Evolutionary conservation across 108 stramenopile species (phyloP), one percentile per base, ranked within the genome.

Genomic region (Cyclotella choctawhatcheeana): DNA sequence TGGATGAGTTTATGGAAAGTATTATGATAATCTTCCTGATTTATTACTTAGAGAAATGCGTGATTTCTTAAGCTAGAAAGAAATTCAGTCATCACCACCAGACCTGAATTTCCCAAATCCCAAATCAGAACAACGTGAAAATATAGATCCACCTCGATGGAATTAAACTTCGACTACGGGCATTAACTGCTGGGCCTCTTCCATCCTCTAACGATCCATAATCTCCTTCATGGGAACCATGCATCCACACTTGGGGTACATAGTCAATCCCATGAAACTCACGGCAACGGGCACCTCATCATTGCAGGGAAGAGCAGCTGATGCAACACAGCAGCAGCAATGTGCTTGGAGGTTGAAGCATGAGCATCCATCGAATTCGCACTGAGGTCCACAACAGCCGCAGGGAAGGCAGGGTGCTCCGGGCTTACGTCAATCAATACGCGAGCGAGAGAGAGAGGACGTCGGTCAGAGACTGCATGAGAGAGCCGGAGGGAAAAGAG

Each of bases 251-350:
- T 84, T 84, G 51, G 88, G 88, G 44, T 76, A 89, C 43, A 89
- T 1, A n/a, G 82, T 88, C 48, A 81, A 69, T 16, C 92, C 92
- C 21, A 66, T 22, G 50, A 93, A 44, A n/a, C 74, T 44, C 12
- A 88, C 54, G 24, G 85, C 79, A 18, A 77, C 67, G 5, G 89
- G 92, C 31, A 93, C 92, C 69, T 93, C 92, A 26, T 88, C 82
- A 60, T 88, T 85, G 77, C 88, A 89, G 13, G 92, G 92, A 64
- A 90, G 52, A 2, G 92, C 92, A 25, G 83, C 86, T 14, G 79
- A 70, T 0, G 72, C 44, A 16, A 88, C 92, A 22, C 83, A 71
- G 73, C 88, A 87, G 71, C 83, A 89, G 44, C 48, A 50, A n/a
- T 90, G 89, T 58, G 80, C 65, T 59, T 90, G 89, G 20, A 58